phyloP scores from a whole-genome alignment of 306 rosid genomes.

The Lotus japonicus region DNA sequence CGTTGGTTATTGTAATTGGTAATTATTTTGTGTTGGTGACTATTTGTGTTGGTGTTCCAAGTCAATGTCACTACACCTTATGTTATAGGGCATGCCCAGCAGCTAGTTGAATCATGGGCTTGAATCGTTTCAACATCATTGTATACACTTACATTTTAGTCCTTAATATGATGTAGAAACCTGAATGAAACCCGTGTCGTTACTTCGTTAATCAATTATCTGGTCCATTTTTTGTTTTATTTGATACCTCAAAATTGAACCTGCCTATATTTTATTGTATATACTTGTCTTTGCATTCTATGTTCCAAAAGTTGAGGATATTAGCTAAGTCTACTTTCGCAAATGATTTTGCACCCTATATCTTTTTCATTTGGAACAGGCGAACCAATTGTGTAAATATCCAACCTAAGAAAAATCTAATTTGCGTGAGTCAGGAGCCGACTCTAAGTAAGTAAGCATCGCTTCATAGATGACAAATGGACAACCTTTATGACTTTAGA shows the following conservation, averaged over 20 bases:
- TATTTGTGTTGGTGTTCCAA: background rate
- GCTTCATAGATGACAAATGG: too few relatives aligned
- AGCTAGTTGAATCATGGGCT: too few relatives aligned
- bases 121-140: background rate
- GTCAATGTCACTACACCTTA: background rate
- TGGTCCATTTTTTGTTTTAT: background rate
- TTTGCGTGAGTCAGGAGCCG: too few relatives aligned
- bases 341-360: background rate
- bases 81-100: background rate
- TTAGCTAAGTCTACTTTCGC: too few relatives aligned
- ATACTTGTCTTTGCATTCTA: background rate
- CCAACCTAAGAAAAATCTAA: too few relatives aligned
- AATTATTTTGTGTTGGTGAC: slow-evolving; percentile 3
- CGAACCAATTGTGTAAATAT: too few relatives aligned
- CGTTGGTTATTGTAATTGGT: background rate
- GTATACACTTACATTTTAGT: background rate
- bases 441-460: too few relatives aligned
- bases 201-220: background rate
- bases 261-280: background rate
- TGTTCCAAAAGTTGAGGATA: too few relatives aligned
- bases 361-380: too few relatives aligned
- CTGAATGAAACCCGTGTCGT: background rate
- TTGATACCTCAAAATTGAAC: background rate
- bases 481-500: too few relatives aligned
- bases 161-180: background rate